phyloP scores from a whole-genome alignment of 2,329 filamentous ascomycete species.

The Claviceps lovelessii region DNA sequence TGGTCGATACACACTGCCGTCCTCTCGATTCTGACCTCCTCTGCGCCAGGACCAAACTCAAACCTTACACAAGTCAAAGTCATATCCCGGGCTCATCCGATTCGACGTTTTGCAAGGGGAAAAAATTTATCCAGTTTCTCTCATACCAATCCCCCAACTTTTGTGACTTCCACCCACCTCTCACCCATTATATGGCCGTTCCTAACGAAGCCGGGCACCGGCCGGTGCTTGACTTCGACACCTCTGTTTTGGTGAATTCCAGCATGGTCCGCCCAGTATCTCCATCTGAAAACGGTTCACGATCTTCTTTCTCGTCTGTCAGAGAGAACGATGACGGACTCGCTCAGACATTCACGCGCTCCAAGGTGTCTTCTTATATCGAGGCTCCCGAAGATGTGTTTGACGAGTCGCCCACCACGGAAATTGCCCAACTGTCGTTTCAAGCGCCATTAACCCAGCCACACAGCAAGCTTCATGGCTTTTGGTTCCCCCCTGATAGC shows the following conservation, averaged over 20 bases:
- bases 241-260: constrained; percentile 20
- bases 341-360: constrained; percentile 48
- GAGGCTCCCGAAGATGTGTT: constrained; percentile 36
- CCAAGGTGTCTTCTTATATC: constrained; percentile 47
- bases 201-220: constrained; percentile 14
- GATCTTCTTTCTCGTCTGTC: constrained; percentile 48
- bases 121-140: too few species aligned
- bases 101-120: neutral
- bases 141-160: neutral
- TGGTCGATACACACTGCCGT: neutral
- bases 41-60: neutral
- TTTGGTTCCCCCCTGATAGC: constrained; percentile 42
- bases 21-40: too few species aligned
- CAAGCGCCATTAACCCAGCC: constrained; percentile 40
- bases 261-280: constrained; percentile 25
- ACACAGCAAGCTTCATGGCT: constrained; percentile 41
- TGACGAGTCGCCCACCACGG: constrained; percentile 29
- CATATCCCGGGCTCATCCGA: neutral
- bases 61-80: neutral
- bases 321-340: constrained; percentile 44
- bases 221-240: constrained; percentile 20
- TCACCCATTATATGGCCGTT: constrained; percentile 14
- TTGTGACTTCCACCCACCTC: neutral
- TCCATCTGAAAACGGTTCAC: constrained; percentile 25
- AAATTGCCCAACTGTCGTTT: constrained; percentile 32